phyloP scores from a whole-genome alignment of 148 eudicot species.

The Cornus controversa region DNA sequence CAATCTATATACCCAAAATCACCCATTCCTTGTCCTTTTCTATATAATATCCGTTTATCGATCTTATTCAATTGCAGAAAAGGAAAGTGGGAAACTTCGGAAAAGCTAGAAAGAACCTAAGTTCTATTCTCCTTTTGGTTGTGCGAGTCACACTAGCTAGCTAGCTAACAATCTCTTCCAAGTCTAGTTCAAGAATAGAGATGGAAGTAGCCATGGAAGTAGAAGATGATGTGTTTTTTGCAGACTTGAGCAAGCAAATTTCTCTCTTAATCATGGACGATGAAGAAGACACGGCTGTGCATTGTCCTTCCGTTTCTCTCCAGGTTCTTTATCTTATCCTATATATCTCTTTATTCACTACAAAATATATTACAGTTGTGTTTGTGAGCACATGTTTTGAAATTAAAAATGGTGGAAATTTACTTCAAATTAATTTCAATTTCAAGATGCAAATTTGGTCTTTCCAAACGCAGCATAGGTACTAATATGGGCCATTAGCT shows the following conservation, averaged over 20 bases:
- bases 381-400: no score
- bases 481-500: no score
- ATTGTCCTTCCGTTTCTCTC: conserved; percentile 37
- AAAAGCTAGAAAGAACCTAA: neutral
- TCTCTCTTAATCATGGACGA: conserved; percentile 81
- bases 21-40: conserved; percentile 3
- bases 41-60: no score
- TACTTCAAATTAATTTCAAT: no score
- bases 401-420: no score
- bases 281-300: conserved; percentile 37
- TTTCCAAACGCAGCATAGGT: no score
- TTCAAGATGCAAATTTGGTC: no score
- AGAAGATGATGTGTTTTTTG: conserved; percentile 73
- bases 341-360: neutral
- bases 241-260: conserved; percentile 73
- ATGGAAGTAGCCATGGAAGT: conserved; percentile 57
- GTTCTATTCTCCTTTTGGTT: neutral
- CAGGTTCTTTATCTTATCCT: conserved; percentile 36
- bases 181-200: conserved; percentile 2
- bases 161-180: neutral
- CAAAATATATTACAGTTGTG: no score
- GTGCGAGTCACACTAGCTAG: neutral
- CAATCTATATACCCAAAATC: neutral
- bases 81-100: neutral
- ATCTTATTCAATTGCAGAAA: neutral